Base-by-base conservation (phyloP, 768 basidiomycete species). In the Lactarius evosmus region DNA sequence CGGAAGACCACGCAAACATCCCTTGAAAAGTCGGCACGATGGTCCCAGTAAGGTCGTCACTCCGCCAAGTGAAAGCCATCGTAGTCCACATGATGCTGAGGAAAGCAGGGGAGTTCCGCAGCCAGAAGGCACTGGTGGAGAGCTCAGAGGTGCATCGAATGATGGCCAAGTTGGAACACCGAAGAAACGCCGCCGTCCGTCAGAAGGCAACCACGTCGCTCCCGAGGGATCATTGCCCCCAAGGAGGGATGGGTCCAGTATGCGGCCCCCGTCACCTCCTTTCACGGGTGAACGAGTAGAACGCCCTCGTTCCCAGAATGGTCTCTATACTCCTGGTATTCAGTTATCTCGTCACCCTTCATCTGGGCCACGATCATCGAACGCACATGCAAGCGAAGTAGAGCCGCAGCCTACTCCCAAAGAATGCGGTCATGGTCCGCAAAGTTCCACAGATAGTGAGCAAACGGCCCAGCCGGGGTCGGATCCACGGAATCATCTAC, bases 151-250 rank as follows among this genome's bases (percentile, higher is more conserved):
- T 6, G 41, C 16, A 49, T 32, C 46, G 17, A 29, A 41, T 30
- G 52, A 44, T 34, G 7, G 3, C 7, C 56, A 50, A 9, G 67
- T 66, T 4, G 16, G 57, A 52, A 60, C 62, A 16, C 74, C 73
- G 7, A 75, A 71, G 69, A 78, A 77, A 68, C 76, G 77, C 36
- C 75, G 75, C n/a, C 74, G 75, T 27, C 72, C 69, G 8, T 66
- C 70, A 17, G 78, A 78, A 64, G 63, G 63, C 17, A 46, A 33
- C 6, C 38, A 58, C 30, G 38, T 66, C 51, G 29, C n/a, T n/a
- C 44, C 49, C 34, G 57, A 58, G 32, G 51, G 9, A 29, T 33
- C 29, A 19, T 7, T 40, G n/a, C 32, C 33, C 1, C 38, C 68
- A 44, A 70, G 61, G 56, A 62, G 70, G 7, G 69, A 67, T 11